Evolutionary conservation across 164 flowering plant species (phyloP), one percentile per base, ranked within the genome.

Genomic region (Piper betle): DNA sequence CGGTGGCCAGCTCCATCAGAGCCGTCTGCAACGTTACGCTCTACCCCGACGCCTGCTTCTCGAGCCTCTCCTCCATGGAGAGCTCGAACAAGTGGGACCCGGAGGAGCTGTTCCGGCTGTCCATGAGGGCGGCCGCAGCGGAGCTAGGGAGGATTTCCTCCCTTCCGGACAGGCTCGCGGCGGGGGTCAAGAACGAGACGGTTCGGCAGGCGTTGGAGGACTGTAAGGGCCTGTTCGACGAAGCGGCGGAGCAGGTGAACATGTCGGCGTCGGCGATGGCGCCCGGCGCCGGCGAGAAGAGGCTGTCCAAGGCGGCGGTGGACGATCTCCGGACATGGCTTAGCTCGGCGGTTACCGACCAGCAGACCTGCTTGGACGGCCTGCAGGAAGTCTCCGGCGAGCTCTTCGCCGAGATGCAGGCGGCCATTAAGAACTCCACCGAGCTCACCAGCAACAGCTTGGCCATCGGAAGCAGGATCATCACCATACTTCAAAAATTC

Each of bases 291-390:
- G 46, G 37, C 25, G 57, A 19, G 37, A 53, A 39, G 58, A 18
- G 39, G 37, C 42, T 64, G 18, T 48, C 54, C 37, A 17, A 12
- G 64, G 39, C 8, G 43, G 77, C 2, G 64, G 58, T 73, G 3
- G 84, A 79, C 33, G 82, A 86, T 63, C 72, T 84, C 43, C 67
- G 58, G 60, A 84, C 90, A 1, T 85, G 91, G 95, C 66, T 87
- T 11, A 87, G 93, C 53, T 67, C 91, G 0, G 82, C 92, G 0
- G 79, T 75, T 0, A 85, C 95, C 3, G 74, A 71, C 66, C 85
- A 78, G 9, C 68, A 84, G 55, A 87, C 97, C 0, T 91, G 97
- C 76, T 53, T 86, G 0, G 93, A 87, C 18, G 89, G 81, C 0
- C 69, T 83, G 9, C 74, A 69, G 12, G 70, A 74, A 6, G 65